phyloP scores from a whole-genome alignment of 1,139 yeast genomes.

The Sugiyamaella pinicola region DNA sequence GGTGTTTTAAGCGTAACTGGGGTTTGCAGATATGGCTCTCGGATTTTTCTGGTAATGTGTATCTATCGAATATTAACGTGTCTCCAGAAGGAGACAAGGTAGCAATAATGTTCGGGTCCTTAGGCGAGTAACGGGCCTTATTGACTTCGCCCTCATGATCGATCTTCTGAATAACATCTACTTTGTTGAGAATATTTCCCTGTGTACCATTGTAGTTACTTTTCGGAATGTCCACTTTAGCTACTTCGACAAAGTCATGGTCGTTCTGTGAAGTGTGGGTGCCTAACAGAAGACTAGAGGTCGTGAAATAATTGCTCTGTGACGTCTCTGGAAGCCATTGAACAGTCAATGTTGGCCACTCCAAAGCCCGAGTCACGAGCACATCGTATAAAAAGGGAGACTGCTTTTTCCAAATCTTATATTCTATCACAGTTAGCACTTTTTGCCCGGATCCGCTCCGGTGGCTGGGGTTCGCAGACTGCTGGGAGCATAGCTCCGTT shows the following conservation, averaged over 20 bases:
- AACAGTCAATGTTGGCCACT: conserved; percentile 53
- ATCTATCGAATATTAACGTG: conserved; percentile 64
- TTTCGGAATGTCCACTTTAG: conserved; percentile 70
- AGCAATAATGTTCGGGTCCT: conserved; percentile 65
- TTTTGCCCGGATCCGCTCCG: too few relatives aligned
- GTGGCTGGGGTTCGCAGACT: too few relatives aligned
- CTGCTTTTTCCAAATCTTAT: conserved; percentile 75
- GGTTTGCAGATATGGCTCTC: conserved; percentile 28
- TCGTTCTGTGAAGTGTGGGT: conserved; percentile 86
- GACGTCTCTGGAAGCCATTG: conserved; percentile 45
- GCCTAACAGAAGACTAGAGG: conserved; percentile 59
- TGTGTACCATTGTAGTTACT: conserved; percentile 30
- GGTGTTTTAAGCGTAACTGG: conserved; percentile 52
- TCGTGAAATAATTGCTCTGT: conserved; percentile 27
- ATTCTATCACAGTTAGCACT: conserved; percentile 30
- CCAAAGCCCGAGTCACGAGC: conserved; percentile 65
- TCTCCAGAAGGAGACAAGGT: conserved; percentile 79
- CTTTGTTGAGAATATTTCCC: conserved; percentile 33
- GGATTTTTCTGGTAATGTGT: conserved; percentile 30
- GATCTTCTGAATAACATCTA: conserved; percentile 64
- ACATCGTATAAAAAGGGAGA: conserved; percentile 83
- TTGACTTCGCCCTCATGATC: conserved; percentile 52
- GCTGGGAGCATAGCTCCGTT: too few relatives aligned
- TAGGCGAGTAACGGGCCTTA: conserved; percentile 82
- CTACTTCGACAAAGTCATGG: conserved; percentile 72